Evolutionary conservation across 164 flowering plant genomes (phyloP), one percentile per base, ranked within the genome.

Genomic region (Chloranthus sessilifolius): DNA sequence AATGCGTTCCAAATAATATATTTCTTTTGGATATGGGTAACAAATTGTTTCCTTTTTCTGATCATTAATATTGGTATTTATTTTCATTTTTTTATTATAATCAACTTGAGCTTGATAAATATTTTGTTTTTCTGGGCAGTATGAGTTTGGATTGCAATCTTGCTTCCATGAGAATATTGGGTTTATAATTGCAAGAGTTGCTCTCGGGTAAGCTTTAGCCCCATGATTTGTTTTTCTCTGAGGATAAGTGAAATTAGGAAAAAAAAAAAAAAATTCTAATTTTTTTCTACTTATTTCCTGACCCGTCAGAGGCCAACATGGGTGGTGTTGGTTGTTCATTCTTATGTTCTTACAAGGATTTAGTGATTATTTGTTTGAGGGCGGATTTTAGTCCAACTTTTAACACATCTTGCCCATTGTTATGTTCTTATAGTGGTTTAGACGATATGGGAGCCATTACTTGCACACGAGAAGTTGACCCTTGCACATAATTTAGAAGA

Each of bases 11-110:
- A 89, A 69, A 76, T 89, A 30, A 89, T 90, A 31, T 80, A 85
- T 62, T 87, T 89, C 80, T 54, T 89, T 7, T 94, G 97, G 96
- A 94, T 87, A 58, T 79, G 86, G 97, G 99, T 94, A 82, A 73
- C 3, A 21, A 52, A 24, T n/a, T 23, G 10, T 56, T 45, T 27
- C 26, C 9, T 40, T 48, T 30, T 25, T 22, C 15, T 38, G 20
- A 26, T 43, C 19, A 39, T 7, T 34, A n/a, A 12, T 47, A 19
- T 55, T n/a, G n/a, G 1, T 16, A 29, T 5, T 35, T 24, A 49
- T 30, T 21, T 1, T 15, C 35, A 3, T 39, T 2, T 58, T 6
- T 8, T 21, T 22, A 27, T 33, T 29, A 2, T 5, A 22, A 8
- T 20, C 25, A 37, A n/a, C n/a, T n/a, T n/a, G n/a, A 38, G 38